Conservation (phyloP, 345 rosid species). For the Dipteronia dyeriana region DNA sequence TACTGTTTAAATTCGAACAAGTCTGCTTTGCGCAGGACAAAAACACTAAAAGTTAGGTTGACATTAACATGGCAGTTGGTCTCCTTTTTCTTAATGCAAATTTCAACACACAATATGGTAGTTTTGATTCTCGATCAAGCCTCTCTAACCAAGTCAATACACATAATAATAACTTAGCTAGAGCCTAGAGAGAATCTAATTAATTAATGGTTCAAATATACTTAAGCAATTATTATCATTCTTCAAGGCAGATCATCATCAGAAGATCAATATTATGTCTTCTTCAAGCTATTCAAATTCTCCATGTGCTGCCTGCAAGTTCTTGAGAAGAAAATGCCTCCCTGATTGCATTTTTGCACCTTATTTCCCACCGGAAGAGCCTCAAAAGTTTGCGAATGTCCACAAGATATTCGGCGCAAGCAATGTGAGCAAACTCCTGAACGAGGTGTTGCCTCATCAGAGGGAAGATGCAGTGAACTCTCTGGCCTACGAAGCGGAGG, state of each 20-base stretch:
- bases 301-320: conserved; percentile 76
- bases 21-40: conserved; percentile 27
- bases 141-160: too few relatives aligned
- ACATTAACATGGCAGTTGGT: conserved; percentile 17
- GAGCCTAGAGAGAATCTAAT: neutral
- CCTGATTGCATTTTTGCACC: conserved; percentile 62
- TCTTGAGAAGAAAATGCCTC: conserved; percentile 58
- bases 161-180: neutral
- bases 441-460: conserved; percentile 59
- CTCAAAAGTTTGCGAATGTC: conserved; percentile 62
- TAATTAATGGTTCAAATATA: neutral
- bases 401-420: conserved; percentile 69
- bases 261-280: conserved; percentile 28
- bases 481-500: conserved; percentile 67
- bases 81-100: neutral
- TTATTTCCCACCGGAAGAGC: conserved; percentile 68
- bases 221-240: too few relatives aligned
- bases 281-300: conserved; percentile 54
- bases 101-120: neutral
- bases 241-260: conserved; percentile 1
- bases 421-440: conserved; percentile 58
- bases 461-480: conserved; percentile 66
- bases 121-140: neutral
- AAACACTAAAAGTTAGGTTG: conserved; percentile 22
- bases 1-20: conserved; percentile 21